Percentiles rank a stretch among this genome's conserved stretches.
phyloP scores from a whole-genome alignment of 306 rosid genomes.

The Fagus crenata region DNA sequence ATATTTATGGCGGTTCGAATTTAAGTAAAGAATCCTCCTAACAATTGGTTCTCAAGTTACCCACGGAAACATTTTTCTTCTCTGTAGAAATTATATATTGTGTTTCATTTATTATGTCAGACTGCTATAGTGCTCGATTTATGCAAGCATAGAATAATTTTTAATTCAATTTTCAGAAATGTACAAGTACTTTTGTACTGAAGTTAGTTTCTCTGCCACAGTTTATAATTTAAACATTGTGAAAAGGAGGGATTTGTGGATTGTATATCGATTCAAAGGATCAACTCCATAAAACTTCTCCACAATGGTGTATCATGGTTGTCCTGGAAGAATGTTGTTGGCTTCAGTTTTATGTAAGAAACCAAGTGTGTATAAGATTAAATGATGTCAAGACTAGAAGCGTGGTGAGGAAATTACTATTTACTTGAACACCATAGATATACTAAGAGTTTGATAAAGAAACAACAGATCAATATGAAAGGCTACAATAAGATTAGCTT shows the following conservation, averaged over 20 bases:
- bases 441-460: too few relatives aligned
- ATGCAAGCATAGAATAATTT: not conserved
- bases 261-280: not conserved
- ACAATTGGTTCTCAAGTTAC: not conserved
- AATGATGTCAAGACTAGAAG: not conserved
- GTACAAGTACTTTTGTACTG: not conserved
- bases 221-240: not conserved
- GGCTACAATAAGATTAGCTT: too few relatives aligned
- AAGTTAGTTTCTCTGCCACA: not conserved
- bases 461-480: too few relatives aligned
- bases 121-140: not conserved
- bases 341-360: not conserved
- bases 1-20: constrained; percentile 67
- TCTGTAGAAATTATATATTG: not conserved
- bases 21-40: constrained; percentile 23
- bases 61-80: not conserved
- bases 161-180: not conserved
- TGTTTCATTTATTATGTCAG: not conserved
- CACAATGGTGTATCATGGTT: not conserved
- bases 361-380: not conserved
- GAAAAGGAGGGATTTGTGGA: not conserved
- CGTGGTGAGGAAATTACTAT: not conserved
- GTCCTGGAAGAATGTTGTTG: not conserved
- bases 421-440: not conserved
- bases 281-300: not conserved